phyloP scores from a whole-genome alignment of 495 filamentous ascomycete genomes.

The Penicillium pancosmium region DNA sequence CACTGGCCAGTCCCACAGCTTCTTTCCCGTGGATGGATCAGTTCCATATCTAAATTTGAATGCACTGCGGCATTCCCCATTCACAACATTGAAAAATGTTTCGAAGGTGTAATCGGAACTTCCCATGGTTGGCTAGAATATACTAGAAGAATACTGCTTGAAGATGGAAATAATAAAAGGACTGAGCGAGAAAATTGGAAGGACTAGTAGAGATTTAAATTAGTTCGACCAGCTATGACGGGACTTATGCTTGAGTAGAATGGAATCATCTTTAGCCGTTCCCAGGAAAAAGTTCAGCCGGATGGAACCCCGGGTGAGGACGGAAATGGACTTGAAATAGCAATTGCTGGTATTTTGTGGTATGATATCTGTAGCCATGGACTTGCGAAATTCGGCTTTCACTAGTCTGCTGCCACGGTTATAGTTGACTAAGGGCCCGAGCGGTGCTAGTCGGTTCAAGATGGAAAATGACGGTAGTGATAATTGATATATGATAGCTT shows the following conservation, averaged over 20 bases:
- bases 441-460: neutral
- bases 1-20: conserved; percentile 48
- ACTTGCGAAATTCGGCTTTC: neutral
- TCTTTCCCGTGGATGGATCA: conserved; percentile 51
- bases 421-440: neutral
- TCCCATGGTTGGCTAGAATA: neutral
- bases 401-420: neutral
- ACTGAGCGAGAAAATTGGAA: neutral
- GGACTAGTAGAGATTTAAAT: neutral
- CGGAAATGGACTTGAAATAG: neutral
- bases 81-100: neutral
- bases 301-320: neutral
- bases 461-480: neutral
- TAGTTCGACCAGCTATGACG: neutral
- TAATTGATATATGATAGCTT: neutral
- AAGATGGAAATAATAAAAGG: neutral
- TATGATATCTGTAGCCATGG: neutral
- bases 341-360: neutral
- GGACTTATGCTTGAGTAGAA: neutral
- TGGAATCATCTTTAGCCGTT: neutral
- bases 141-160: neutral
- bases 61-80: neutral
- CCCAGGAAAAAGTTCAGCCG: neutral
- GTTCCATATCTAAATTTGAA: conserved; percentile 15
- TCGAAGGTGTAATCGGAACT: neutral